Evolutionary conservation across 176 grass and related monocot genomes (phyloP).

Genomic region (Metroxylon sagu): DNA sequence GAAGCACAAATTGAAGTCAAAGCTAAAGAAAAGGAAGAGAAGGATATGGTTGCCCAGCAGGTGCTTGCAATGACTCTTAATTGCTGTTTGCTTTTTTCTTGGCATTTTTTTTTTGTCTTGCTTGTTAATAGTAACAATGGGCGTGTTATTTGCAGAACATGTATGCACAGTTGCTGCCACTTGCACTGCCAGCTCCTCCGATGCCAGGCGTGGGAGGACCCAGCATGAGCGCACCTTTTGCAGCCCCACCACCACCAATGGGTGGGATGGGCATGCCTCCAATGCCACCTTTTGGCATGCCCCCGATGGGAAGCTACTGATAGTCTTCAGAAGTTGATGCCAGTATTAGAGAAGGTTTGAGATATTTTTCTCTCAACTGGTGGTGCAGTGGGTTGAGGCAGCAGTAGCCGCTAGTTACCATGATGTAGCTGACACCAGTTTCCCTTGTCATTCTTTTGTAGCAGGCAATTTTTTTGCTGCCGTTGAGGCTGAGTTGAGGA

Average conservation of each 20-base stretch:
- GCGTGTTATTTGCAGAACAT: constrained; percentile 55
- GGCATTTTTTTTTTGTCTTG: no score
- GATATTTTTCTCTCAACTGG: no score
- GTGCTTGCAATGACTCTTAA: constrained; percentile 15
- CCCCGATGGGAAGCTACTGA: constrained; percentile 71
- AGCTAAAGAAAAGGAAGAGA: constrained; percentile 82
- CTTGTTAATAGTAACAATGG: no score
- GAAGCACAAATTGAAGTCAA: constrained; percentile 73
- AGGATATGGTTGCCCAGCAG: constrained; percentile 86
- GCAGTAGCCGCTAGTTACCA: no score
- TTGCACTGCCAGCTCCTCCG: constrained; percentile 76
- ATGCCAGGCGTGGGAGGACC: constrained; percentile 61
- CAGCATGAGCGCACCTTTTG: constrained; percentile 17
- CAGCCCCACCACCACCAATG: constrained; percentile 39
- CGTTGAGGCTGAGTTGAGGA: no score
- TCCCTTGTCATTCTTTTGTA: no score
- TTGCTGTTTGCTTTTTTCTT: no score
- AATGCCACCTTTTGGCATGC: constrained; percentile 57
- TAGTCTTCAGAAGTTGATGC: background rate
- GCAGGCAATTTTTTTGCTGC: no score
- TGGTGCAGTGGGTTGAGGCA: no score
- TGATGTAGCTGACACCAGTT: no score
- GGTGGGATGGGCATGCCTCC: constrained; percentile 80
- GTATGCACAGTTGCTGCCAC: constrained; percentile 87
- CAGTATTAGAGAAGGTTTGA: no score